phyloP scores from a whole-genome alignment of 208 protist genomes.

The Acanthamoeba culbertsoni region DNA sequence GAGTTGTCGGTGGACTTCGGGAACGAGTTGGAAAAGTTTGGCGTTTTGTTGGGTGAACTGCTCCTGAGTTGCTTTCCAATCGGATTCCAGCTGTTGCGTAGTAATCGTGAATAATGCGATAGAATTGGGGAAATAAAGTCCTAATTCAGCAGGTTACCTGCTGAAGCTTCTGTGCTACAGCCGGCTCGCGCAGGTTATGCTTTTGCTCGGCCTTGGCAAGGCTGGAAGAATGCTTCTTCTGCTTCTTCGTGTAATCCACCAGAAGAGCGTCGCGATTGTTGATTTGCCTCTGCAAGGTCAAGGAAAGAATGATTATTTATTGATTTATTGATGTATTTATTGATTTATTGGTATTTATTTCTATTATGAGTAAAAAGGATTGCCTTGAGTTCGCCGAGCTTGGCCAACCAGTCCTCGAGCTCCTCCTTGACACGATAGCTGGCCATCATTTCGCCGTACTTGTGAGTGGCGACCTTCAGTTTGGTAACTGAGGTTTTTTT shows the following conservation, averaged over 20 bases:
- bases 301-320: neutral
- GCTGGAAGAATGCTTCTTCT: neutral
- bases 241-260: constrained; percentile 23
- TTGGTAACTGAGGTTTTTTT: neutral
- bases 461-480: constrained; percentile 16
- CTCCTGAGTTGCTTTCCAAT: neutral
- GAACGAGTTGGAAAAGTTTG: neutral
- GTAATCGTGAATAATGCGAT: neutral
- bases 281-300: neutral
- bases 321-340: neutral
- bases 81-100: neutral
- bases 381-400: constrained; percentile 22
- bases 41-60: neutral
- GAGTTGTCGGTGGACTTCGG: neutral
- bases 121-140: neutral
- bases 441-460: constrained; percentile 46
- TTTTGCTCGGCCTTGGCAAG: constrained; percentile 10
- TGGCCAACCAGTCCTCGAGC: constrained; percentile 22
- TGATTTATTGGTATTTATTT: neutral
- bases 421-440: constrained; percentile 38
- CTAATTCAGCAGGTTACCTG: neutral
- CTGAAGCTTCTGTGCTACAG: constrained; percentile 1
- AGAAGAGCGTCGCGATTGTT: neutral
- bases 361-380: neutral
- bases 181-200: neutral